Conservation (phyloP, 805 yeast genomes). For the Candida nemodendra region DNA sequence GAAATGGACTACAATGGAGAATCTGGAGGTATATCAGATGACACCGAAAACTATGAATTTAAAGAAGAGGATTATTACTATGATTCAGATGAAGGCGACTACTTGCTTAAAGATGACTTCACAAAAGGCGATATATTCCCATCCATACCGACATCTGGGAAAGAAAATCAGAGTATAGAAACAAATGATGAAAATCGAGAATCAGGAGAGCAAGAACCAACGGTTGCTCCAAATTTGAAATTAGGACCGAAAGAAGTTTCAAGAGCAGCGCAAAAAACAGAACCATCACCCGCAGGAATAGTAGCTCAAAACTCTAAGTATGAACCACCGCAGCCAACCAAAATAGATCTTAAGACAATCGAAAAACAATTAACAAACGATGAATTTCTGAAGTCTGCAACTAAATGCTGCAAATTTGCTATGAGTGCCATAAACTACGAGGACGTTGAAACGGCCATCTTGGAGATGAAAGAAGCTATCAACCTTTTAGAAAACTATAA, state of each 20-base stretch:
- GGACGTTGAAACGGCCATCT: constrained; percentile 61
- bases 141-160: no score
- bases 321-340: neutral
- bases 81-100: constrained; percentile 24
- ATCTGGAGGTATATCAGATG: constrained; percentile 2
- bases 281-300: constrained; percentile 9
- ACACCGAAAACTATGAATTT: constrained; percentile 11
- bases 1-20: constrained; percentile 7
- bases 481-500: constrained; percentile 18
- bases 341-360: constrained; percentile 14
- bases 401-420: constrained; percentile 70
- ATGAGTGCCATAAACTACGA: constrained; percentile 71
- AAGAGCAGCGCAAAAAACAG: no score
- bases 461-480: constrained; percentile 51
- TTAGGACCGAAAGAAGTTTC: no score
- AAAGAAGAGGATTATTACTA: constrained; percentile 21
- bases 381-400: constrained; percentile 40
- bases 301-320: constrained; percentile 11
- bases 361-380: constrained; percentile 27
- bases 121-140: no score
- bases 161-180: no score
- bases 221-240: no score
- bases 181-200: no score
- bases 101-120: constrained; percentile 12
- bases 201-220: no score